These are phyloP conservation scores for Jatropha podagrica DNA, from an alignment of 441 rosid genomes.

Conservation along the genomic window DNA sequence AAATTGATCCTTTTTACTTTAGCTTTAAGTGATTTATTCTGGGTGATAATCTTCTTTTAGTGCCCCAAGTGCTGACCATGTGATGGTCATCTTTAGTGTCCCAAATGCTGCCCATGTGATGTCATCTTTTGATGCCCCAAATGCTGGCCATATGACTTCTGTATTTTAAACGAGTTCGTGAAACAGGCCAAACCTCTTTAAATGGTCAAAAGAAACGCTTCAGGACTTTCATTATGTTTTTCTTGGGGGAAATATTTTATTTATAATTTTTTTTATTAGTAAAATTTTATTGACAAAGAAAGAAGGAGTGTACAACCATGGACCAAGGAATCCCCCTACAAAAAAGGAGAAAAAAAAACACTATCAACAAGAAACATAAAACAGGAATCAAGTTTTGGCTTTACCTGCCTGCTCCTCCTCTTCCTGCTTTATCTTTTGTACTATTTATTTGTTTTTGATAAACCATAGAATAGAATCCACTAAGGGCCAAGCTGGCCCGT, in stretches of 20 bases:
- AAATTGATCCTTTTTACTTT: background rate
- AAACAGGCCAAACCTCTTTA: background rate
- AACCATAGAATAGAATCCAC: background rate
- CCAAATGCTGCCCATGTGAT: too few relatives aligned
- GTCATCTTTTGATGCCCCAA: background rate
- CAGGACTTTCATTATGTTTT: background rate
- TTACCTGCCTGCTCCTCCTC: too few relatives aligned
- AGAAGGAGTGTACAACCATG: too few relatives aligned
- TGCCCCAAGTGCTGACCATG: too few relatives aligned
- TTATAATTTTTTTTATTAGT: too few relatives aligned
- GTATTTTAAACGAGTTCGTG: background rate
- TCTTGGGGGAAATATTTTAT: too few relatives aligned
- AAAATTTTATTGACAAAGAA: too few relatives aligned
- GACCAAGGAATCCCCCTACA: too few relatives aligned
- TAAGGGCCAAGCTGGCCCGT: background rate
- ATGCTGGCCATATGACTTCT: background rate
- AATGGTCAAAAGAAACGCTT: background rate
- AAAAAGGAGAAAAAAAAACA: too few relatives aligned
- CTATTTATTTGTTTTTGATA: background rate
- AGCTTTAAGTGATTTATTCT: background rate
- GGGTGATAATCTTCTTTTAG: background rate
- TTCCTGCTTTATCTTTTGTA: background rate
- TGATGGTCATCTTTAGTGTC: too few relatives aligned
- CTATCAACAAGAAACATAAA: background rate
- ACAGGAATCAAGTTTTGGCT: background rate